These are phyloP conservation scores for Ceratobasidium sp. DNA, from an alignment of 1,284 basidiomycete genomes.

Conservation along the genomic window DNA sequence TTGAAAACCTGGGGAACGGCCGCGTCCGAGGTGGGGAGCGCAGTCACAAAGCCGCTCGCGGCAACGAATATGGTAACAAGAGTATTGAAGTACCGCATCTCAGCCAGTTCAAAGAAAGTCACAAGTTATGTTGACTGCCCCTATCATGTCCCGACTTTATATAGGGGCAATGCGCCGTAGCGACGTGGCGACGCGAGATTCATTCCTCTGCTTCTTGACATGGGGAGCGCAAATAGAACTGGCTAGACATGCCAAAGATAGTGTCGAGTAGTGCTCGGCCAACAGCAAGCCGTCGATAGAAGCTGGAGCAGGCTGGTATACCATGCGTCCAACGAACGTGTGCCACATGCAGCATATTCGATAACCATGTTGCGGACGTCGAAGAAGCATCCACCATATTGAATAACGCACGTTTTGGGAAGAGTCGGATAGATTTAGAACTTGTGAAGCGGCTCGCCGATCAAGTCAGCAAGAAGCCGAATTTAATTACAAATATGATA, in stretches of 20 bases:
- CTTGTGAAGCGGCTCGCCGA: not conserved
- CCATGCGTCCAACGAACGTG: slow-evolving; percentile 31
- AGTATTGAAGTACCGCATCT: slow-evolving; percentile 17
- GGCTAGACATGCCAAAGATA: slow-evolving; percentile 18
- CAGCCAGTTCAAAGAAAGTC: not conserved
- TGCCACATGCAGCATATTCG: slow-evolving; percentile 13
- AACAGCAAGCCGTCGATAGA: slow-evolving; percentile 14
- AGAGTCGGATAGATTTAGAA: not conserved
- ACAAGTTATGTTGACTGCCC: not conserved
- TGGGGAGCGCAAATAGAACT: not conserved
- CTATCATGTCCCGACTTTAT: not conserved
- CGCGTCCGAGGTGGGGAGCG: slow-evolving; percentile 15
- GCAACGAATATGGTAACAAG: not conserved
- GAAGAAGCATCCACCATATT: slow-evolving; percentile 2
- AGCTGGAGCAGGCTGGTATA: not conserved
- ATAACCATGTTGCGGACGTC: slow-evolving; percentile 3
- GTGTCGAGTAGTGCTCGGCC: not conserved
- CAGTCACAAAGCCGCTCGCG: not conserved
- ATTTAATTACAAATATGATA: not conserved
- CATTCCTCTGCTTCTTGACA: slow-evolving; percentile 1
- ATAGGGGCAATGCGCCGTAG: not conserved
- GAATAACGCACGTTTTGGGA: slow-evolving; percentile 14
- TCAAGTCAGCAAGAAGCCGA: not conserved
- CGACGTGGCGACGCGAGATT: not conserved
- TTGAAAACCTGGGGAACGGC: slow-evolving; percentile 9